Evolutionary conservation across 768 basidiomycete genomes (phyloP).

Genomic region (Lepiota subincarnata): DNA sequence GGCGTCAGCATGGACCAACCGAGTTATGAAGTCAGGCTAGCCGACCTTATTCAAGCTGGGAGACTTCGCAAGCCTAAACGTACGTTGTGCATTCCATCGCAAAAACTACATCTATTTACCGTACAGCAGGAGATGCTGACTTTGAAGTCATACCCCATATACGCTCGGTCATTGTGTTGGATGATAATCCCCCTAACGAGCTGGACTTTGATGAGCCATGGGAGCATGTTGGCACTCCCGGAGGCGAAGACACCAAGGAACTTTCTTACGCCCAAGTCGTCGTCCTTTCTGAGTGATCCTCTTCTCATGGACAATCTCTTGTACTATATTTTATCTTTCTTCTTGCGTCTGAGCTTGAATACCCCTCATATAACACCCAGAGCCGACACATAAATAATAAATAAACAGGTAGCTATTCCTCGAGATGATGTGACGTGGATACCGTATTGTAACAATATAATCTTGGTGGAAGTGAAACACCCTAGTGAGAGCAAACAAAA

Average conservation of each 20-base stretch:
- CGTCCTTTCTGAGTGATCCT: conserved; percentile 1
- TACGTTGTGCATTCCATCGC: neutral
- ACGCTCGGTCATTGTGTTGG: conserved; percentile 18
- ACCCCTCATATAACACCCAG: no score
- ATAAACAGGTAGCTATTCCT: no score
- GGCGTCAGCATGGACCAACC: neutral
- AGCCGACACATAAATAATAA: no score
- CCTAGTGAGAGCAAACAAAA: no score
- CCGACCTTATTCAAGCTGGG: conserved; percentile 11
- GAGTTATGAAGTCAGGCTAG: conserved; percentile 14
- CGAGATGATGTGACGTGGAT: no score
- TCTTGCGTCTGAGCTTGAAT: no score
- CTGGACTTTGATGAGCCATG: conserved; percentile 13
- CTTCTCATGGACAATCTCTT: no score
- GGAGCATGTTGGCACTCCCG: conserved; percentile 12
- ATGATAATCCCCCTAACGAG: conserved; percentile 12
- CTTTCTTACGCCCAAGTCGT: conserved; percentile 9
- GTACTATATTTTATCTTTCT: no score
- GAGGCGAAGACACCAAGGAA: conserved; percentile 5
- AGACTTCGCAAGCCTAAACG: conserved; percentile 8
- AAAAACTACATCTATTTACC: neutral
- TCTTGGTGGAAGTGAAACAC: no score
- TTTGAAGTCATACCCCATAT: conserved; percentile 17
- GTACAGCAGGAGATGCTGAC: conserved; percentile 8
- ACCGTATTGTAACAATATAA: no score